Base-by-base conservation (phyloP, 2,329 filamentous ascomycete species). In the Aspergillus tubingensis region DNA sequence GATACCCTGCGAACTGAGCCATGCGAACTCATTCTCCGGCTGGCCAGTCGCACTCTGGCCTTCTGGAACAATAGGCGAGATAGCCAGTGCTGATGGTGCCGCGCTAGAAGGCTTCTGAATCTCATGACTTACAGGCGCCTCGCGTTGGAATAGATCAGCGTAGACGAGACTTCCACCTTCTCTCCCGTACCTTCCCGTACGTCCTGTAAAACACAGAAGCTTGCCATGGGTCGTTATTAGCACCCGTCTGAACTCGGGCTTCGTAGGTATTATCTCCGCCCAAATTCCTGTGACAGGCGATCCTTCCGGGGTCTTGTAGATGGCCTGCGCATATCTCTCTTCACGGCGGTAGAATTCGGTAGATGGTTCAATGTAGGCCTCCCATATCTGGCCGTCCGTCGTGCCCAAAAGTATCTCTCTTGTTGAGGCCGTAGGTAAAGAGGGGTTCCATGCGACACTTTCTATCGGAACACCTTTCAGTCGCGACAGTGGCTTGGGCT, bases 291-390 rank as follows among this genome's bases (percentile, higher is more conserved):
- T 91, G 38, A 98, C 85, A 0, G 73, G 68, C 19, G 93, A 87
- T 0, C 90, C 91, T 74, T 96, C 92, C 1, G 89, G 86, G 7
- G 92, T 84, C 72, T 90, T 93, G 74, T 93, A 92, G 19, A 99
- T 84, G 38, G 84, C 85, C 75, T 94, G 94, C 62, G 96, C 79
- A 74, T 96, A 96, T 77, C 92, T 92, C 75, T 99, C 95, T 76
- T 98, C 93, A 72, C 94, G 90, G 67, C 92, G 86, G 77, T 97
- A 98, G 78, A 97, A 97, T 74, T 98, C 95, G 52, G 90, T 92
- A 13, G 92, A 91, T 3, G 92, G 92, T 76, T 99, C 95, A 71
- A 99, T 94, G 70, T 92, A 98, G 17, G 89, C 89, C 77, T 99
- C 95, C 77, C 96, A 98, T 32, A 99, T 86, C 75, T 92, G 95